Evolutionary conservation across 2,329 filamentous ascomycete genomes (phyloP), one percentile per base, ranked within the genome.

Genomic region (Exutisphaerella laricina): DNA sequence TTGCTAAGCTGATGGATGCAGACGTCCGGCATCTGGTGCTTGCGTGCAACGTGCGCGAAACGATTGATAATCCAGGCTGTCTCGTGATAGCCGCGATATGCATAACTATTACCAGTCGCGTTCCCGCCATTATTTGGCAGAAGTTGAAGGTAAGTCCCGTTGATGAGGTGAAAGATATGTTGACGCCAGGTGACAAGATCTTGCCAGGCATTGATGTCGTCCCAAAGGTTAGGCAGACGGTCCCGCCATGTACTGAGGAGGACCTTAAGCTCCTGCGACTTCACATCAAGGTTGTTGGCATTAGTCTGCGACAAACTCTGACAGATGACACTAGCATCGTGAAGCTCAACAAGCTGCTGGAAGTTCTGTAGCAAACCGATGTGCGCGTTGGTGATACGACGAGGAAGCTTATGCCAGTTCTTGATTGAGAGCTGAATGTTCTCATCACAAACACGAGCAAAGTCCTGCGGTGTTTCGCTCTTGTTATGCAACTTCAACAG

Each of bases 21-120:
- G 21, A 98, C 92, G 51, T 98, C 92, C 0, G 89, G 87, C 56
- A 99, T 80, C 56, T 86, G 90, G 66, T 99, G 92, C 71, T 98
- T 98, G 44, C 92, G 82, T 35, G 92, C 92, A 30, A 98, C 92
- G 62, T 98, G 92, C 1, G 92, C 94, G 60, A 98, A 99, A 13
- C 92, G 79, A 65, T 99, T 99, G 67, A 99, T 98, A 56, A 98
- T 99, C 92, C 92, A 99, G 2, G 92, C 92, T 9, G 92, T 98
- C 69, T 99, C 92, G 59, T 99, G 92, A 62, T 95, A 98, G 18
- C 92, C 92, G 32, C 92, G 81, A 63, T 98, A 99, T 0, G 92
- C 92, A 64, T 92, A 97, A 0, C 89, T 96, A 35, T 90, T 90
- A 44, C 88, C 88, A 42, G 85, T 86, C 1, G 88, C 80, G 55